A percentile compares a stretch with the other conserved stretches of the same genome.
These are phyloP conservation scores for Dentipellis fragilis DNA, from an alignment of 768 basidiomycete genomes.

Conservation along the genomic window DNA sequence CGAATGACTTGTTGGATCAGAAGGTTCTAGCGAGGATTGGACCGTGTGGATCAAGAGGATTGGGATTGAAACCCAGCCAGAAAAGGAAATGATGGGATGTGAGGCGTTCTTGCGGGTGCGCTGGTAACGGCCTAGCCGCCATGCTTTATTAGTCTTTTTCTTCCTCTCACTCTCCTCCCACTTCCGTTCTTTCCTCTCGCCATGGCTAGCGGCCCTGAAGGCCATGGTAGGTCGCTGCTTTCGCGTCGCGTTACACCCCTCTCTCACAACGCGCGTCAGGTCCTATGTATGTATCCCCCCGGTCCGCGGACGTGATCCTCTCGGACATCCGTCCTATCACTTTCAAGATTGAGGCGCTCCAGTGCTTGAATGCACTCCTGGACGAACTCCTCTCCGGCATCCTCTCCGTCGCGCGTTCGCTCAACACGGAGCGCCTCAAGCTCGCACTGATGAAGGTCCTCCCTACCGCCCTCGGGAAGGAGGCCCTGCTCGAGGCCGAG, in stretches of 20 bases:
- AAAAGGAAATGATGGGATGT: neutral
- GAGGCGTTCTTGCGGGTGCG: neutral
- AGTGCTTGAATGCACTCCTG: constrained; percentile 67
- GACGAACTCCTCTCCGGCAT: constrained; percentile 79
- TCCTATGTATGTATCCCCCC: constrained; percentile 70
- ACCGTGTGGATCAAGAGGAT: too few species aligned
- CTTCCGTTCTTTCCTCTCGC: neutral
- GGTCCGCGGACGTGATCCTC: constrained; percentile 84
- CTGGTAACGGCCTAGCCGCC: neutral
- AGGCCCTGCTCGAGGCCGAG: constrained; percentile 88
- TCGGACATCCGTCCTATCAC: constrained; percentile 90
- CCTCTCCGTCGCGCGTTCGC: constrained; percentile 53
- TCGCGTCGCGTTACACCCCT: neutral
- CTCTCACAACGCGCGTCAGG: constrained; percentile 22
- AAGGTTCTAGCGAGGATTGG: too few species aligned
- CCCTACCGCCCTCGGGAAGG: constrained; percentile 79
- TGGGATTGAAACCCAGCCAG: neutral
- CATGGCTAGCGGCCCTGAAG: constrained; percentile 1
- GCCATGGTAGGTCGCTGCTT: neutral
- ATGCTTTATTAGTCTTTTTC: neutral
- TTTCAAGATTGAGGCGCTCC: constrained; percentile 69
- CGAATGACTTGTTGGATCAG: too few species aligned
- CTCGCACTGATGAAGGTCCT: constrained; percentile 60
- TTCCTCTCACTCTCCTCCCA: neutral
- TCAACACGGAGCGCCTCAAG: constrained; percentile 67